These are phyloP conservation scores for Boletus semigastroideus DNA, from an alignment of 1,284 basidiomycete genomes.

Conservation along the genomic window DNA sequence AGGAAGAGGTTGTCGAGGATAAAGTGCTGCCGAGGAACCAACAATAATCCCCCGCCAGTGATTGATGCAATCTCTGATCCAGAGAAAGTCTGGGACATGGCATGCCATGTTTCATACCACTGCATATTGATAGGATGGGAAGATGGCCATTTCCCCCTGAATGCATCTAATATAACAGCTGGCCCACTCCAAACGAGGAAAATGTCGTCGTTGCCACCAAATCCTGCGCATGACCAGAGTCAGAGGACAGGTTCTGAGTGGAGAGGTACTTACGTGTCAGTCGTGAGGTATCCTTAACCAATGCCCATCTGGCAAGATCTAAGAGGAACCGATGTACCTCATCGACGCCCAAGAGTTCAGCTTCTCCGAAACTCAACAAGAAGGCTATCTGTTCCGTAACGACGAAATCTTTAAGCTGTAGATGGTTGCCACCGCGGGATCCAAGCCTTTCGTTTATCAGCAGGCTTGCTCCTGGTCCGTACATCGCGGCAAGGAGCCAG, in stretches of 20 bases:
- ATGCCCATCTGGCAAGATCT: conserved; percentile 16
- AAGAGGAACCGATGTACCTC: conserved; percentile 18
- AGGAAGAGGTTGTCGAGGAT: conserved; percentile 31
- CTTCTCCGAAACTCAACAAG: conserved; percentile 9
- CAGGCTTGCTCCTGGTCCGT: conserved; percentile 6
- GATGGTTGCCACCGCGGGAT: neutral
- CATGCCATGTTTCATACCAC: conserved; percentile 9
- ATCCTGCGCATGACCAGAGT: neutral
- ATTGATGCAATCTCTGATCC: neutral
- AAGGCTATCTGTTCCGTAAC: conserved; percentile 5
- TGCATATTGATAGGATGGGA: conserved; percentile 1
- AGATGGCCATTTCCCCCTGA: conserved; percentile 7
- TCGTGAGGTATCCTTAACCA: conserved; percentile 5
- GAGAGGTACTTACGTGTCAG: neutral
- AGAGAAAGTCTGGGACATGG: conserved; percentile 9
- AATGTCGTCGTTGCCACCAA: conserved; percentile 4
- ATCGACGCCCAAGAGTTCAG: conserved; percentile 13
- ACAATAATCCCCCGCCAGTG: neutral
- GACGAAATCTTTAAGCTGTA: conserved; percentile 5
- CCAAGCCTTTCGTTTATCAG: neutral
- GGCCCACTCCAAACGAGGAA: conserved; percentile 19
- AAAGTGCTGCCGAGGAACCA: conserved; percentile 4
- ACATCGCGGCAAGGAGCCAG: conserved; percentile 27
- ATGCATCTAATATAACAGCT: conserved; percentile 9
- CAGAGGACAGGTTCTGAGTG: conserved; percentile 8